These are phyloP conservation scores for Alternaria ventricosa DNA, from an alignment of 2,329 filamentous ascomycete species.

Conservation along the genomic window DNA sequence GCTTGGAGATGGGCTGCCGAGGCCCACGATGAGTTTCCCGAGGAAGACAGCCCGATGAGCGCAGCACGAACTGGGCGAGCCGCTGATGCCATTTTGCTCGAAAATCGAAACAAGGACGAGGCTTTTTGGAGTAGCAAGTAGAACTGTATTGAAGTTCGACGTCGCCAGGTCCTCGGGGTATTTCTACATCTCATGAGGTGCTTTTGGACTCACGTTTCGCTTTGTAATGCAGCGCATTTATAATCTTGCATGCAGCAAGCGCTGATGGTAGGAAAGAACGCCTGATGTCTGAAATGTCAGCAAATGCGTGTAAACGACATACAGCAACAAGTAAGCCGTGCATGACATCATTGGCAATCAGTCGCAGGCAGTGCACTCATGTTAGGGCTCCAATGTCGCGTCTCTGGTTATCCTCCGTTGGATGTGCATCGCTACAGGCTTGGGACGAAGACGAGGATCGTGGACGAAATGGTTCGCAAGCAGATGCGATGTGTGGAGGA, in stretches of 20 bases:
- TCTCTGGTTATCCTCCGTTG: neutral
- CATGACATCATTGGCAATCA: neutral
- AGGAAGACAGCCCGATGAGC: conserved; percentile 64
- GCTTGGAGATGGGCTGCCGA: conserved; percentile 64
- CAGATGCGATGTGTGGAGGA: neutral
- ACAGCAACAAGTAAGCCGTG: neutral
- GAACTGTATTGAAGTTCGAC: neutral
- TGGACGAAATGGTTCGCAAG: neutral
- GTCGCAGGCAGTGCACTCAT: neutral
- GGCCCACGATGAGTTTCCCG: conserved; percentile 62
- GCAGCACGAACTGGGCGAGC: conserved; percentile 58
- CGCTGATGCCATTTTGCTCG: neutral
- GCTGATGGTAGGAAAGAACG: neutral
- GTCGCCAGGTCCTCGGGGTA: neutral
- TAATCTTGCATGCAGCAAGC: neutral
- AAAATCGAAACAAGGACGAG: neutral
- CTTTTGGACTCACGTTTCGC: neutral
- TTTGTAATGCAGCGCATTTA: conserved; percentile 2
- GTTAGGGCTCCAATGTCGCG: neutral
- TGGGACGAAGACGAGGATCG: neutral
- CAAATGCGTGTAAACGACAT: neutral
- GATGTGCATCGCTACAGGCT: neutral
- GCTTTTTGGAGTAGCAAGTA: neutral
- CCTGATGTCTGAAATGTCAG: neutral
- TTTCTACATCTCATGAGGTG: neutral